These are phyloP conservation scores for Spergularia marina DNA, from an alignment of 148 eudicot genomes.

Conservation along the genomic window DNA sequence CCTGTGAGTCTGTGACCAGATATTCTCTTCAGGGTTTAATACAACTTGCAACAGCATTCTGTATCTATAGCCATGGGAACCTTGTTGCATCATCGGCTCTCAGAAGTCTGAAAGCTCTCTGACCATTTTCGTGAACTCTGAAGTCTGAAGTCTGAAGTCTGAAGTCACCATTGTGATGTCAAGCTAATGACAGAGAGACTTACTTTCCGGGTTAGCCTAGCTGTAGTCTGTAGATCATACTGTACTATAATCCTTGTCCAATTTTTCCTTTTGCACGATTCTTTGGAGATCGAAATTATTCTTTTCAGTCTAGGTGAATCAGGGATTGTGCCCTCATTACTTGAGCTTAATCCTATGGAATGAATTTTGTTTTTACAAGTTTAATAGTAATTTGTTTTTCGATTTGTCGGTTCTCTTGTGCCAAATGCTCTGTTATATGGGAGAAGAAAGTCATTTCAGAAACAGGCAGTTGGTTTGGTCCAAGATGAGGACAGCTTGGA, in stretches of 20 bases:
- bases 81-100: neutral
- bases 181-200: neutral
- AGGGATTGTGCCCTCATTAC: too few relatives aligned
- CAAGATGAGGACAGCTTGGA: slow-evolving; percentile 16
- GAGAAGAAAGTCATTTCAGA: too few relatives aligned
- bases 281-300: too few relatives aligned
- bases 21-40: neutral
- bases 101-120: neutral
- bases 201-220: neutral
- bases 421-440: too few relatives aligned
- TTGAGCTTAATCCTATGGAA: too few relatives aligned
- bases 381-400: too few relatives aligned
- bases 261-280: too few relatives aligned
- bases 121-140: neutral
- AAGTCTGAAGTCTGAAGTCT: neutral
- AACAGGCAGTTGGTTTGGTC: neutral
- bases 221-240: neutral
- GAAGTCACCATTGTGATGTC: neutral
- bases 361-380: too few relatives aligned
- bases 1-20: too few relatives aligned
- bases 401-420: too few relatives aligned
- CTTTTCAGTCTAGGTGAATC: too few relatives aligned
- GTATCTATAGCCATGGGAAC: neutral
- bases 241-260: neutral
- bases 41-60: neutral